phyloP scores from a whole-genome alignment of 345 rosid genomes.

The Euphorbia peplus region DNA sequence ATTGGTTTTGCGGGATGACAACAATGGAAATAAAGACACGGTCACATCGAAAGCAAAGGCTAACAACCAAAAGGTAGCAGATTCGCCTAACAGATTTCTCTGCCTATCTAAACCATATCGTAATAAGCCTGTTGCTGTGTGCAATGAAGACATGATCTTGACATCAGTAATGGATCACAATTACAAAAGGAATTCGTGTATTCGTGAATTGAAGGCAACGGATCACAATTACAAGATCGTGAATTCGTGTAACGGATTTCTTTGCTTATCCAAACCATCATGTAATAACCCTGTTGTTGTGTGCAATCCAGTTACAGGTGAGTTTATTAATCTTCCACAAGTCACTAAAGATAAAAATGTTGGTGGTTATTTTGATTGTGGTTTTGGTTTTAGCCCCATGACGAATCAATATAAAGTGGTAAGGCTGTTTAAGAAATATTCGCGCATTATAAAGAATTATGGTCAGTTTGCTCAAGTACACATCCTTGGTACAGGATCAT shows the following conservation, averaged over 20 bases:
- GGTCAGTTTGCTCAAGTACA: conserved; percentile 11
- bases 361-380: background rate
- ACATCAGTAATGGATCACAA: too few relatives aligned
- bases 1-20: background rate
- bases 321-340: conserved; percentile 19
- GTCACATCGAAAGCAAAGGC: too few relatives aligned
- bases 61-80: too few relatives aligned
- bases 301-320: conserved; percentile 25
- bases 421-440: background rate
- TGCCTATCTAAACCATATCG: too few relatives aligned
- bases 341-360: background rate
- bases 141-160: too few relatives aligned
- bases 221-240: background rate
- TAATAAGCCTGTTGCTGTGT: too few relatives aligned
- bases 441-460: background rate
- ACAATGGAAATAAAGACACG: background rate
- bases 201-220: background rate
- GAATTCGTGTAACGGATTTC: conserved; percentile 28
- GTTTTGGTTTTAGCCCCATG: conserved; percentile 12
- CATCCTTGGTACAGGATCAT: conserved; percentile 9
- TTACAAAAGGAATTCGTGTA: too few relatives aligned
- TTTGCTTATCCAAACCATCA: conserved; percentile 17
- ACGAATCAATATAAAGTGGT: conserved; percentile 23
- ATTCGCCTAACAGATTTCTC: too few relatives aligned
- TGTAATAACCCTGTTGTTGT: conserved; percentile 14